Evolutionary conservation across 2,329 filamentous ascomycete species (phyloP).

Genomic region (Fusarium chaquense): DNA sequence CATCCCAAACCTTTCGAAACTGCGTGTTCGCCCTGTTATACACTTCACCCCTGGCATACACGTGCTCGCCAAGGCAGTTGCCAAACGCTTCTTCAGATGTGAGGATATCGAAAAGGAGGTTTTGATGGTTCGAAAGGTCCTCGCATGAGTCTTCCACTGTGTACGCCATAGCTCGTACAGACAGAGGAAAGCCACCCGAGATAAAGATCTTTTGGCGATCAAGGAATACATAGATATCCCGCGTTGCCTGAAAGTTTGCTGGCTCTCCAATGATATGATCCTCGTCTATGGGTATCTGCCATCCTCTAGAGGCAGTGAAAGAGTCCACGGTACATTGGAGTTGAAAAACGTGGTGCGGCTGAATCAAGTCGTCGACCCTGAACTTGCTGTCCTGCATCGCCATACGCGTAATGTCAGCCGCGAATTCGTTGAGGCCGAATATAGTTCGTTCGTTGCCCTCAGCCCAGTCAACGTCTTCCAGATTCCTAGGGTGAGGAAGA

Average conservation of each 20-base stretch:
- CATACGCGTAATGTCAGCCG: constrained; percentile 57
- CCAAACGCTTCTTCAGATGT: constrained; percentile 11
- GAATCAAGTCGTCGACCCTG: constrained; percentile 53
- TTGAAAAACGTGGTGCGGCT: constrained; percentile 62
- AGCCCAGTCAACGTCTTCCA: neutral
- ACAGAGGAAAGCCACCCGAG: too few relatives aligned
- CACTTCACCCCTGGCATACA: neutral
- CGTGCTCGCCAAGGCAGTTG: constrained; percentile 32
- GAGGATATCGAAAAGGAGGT: rapidly evolving
- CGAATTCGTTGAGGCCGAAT: constrained; percentile 61
- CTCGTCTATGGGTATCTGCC: constrained; percentile 50
- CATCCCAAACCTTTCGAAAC: neutral
- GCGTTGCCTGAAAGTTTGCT: constrained; percentile 53
- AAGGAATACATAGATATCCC: constrained; percentile 60
- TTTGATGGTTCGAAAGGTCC: rapidly evolving
- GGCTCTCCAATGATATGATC: constrained; percentile 55
- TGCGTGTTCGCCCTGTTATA: too few relatives aligned
- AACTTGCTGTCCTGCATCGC: constrained; percentile 59
- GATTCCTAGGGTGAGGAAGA: neutral
- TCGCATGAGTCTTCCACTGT: neutral
- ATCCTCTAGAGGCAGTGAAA: constrained; percentile 58
- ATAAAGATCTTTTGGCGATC: constrained; percentile 44
- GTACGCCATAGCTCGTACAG: too few relatives aligned
- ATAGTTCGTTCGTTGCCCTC: constrained; percentile 35
- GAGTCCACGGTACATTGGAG: constrained; percentile 65